These are phyloP conservation scores for Gentiana straminea DNA, from an alignment of 257 asterid species.

Conservation along the genomic window DNA sequence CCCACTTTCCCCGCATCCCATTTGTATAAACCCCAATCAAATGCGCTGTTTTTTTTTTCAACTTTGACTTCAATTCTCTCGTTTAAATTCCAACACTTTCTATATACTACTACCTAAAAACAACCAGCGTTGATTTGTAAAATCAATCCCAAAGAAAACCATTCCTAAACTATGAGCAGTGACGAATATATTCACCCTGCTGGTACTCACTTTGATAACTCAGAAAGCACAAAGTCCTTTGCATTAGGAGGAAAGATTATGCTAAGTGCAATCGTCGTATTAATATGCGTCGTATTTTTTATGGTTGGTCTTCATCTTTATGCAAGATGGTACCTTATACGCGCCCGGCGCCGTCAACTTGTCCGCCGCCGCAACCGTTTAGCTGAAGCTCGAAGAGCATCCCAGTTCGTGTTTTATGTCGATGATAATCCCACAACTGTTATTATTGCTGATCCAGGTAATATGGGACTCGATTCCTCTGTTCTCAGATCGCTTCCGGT, in stretches of 20 bases:
- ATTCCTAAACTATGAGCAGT: neutral
- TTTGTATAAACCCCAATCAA: slow-evolving; percentile 3
- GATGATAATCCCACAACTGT: slow-evolving; percentile 15
- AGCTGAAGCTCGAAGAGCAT: slow-evolving; percentile 9
- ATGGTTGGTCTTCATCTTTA: slow-evolving; percentile 56
- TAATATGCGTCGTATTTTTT: slow-evolving; percentile 49
- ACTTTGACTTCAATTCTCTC: neutral
- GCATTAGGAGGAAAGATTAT: slow-evolving; percentile 62
- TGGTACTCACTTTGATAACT: neutral
- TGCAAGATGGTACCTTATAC: slow-evolving; percentile 45
- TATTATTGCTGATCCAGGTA: slow-evolving; percentile 10
- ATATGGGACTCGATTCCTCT: slow-evolving; percentile 48
- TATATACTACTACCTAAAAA: too few species aligned
- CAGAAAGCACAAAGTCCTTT: slow-evolving; percentile 17
- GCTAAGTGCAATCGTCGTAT: slow-evolving; percentile 46
- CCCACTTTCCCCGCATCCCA: neutral
- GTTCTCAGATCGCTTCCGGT: slow-evolving; percentile 50
- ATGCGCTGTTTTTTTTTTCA: neutral
- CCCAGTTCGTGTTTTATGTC: slow-evolving; percentile 41
- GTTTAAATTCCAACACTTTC: neutral
- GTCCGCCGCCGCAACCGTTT: slow-evolving; percentile 40
- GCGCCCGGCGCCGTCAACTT: slow-evolving; percentile 40
- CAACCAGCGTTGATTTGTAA: too few species aligned
- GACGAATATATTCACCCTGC: neutral
- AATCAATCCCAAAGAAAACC: slow-evolving; percentile 2